Conservation (phyloP, 352 stramenopile species). For the Saprolegnia parasitica region DNA sequence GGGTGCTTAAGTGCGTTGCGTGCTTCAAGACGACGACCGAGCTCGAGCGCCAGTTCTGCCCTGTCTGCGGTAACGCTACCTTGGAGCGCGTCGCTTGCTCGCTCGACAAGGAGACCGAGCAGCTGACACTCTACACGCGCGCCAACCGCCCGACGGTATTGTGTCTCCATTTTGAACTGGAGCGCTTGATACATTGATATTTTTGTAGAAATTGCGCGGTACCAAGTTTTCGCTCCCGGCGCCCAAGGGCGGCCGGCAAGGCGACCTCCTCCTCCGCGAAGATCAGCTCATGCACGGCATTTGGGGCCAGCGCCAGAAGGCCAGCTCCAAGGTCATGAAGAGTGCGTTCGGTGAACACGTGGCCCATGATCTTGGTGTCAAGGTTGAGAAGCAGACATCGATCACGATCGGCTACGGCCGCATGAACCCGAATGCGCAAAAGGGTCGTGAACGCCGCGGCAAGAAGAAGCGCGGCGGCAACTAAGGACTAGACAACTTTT, state of each 20-base stretch:
- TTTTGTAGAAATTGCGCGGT: conserved; percentile 84
- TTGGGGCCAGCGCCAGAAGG: conserved; percentile 93
- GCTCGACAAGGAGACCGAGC: conserved; percentile 87
- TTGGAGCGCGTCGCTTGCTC: conserved; percentile 94
- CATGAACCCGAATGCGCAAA: conserved; percentile 95
- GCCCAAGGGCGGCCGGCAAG: conserved; percentile 87
- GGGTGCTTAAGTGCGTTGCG: conserved; percentile 95
- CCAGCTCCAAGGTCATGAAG: conserved; percentile 87
- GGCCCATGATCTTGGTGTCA: conserved; percentile 89
- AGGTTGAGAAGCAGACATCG: conserved; percentile 84
- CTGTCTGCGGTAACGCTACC: conserved; percentile 93
- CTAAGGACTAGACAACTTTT: background rate
- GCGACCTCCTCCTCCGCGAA: conserved; percentile 95
- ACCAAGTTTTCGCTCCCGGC: conserved; percentile 98
- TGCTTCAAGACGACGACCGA: conserved; percentile 95
- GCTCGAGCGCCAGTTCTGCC: conserved; percentile 94
- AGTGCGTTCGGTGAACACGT: conserved; percentile 95
- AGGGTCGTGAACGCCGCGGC: conserved; percentile 93
- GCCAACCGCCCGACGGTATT: conserved; percentile 55
- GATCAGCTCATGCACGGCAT: conserved; percentile 96
- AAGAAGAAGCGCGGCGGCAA: conserved; percentile 92
- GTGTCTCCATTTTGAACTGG: background rate
- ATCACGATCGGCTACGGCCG: conserved; percentile 92
- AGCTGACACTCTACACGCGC: conserved; percentile 83
- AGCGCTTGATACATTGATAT: background rate